Evolutionary conservation across 2,329 filamentous ascomycete genomes (phyloP).

Genomic region (Capronia epimyces): DNA sequence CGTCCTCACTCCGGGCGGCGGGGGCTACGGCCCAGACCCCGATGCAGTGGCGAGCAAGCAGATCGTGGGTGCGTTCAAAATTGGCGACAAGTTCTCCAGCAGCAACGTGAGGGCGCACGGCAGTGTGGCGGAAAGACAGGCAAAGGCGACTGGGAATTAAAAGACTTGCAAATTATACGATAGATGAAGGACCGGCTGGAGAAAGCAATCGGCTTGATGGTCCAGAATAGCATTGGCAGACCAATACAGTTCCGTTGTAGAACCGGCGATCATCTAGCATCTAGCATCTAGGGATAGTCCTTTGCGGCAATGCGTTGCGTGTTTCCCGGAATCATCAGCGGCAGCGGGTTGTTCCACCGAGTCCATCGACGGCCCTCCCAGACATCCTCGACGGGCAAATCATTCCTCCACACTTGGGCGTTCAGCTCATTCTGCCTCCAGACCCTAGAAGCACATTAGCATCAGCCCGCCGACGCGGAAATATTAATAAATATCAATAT

Average conservation of each 20-base stretch:
- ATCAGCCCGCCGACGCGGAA: too few species aligned
- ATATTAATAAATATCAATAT: too few species aligned
- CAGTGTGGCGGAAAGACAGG: not conserved
- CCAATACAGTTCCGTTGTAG: too few species aligned
- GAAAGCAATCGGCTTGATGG: not conserved
- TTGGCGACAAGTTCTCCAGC: conserved; percentile 2
- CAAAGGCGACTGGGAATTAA: not conserved
- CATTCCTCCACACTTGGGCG: not conserved
- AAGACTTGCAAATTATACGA: too few species aligned
- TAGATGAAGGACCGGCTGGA: too few species aligned
- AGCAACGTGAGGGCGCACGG: not conserved
- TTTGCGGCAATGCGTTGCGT: not conserved
- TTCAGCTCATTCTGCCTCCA: conserved; percentile 4
- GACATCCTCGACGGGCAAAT: conserved; percentile 3
- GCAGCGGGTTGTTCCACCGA: conserved; percentile 2
- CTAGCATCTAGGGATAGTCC: not conserved
- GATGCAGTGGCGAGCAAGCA: not conserved
- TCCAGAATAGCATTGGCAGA: too few species aligned
- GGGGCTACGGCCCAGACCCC: conserved; percentile 13
- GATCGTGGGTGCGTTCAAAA: not conserved
- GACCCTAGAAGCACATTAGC: too few species aligned
- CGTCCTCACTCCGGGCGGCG: conserved; percentile 27
- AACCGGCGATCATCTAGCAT: too few species aligned
- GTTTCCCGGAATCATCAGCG: conserved; percentile 5
- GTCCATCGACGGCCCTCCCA: conserved; percentile 7